Percentiles rank a stretch among this genome's conserved stretches.
These are phyloP conservation scores for Candida tropicalis DNA, from an alignment of 1,139 yeast genomes.

Conservation along the genomic window DNA sequence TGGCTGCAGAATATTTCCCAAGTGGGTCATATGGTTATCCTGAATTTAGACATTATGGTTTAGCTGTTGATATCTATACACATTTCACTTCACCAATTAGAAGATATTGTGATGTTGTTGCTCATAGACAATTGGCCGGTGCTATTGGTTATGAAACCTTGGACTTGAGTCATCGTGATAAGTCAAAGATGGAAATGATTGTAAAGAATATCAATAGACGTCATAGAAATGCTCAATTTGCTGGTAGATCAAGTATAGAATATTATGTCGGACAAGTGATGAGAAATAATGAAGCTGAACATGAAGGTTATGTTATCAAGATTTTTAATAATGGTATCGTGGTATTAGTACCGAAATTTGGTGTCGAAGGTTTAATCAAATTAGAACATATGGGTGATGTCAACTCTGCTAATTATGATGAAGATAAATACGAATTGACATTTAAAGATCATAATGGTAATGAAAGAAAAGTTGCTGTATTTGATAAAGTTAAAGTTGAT, in stretches of 20 bases:
- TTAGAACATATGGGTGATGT: slow-evolving; percentile 73
- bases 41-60: slow-evolving; percentile 96
- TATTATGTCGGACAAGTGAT: slow-evolving; percentile 98
- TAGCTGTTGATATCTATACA: slow-evolving; percentile 96
- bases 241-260: slow-evolving; percentile 97
- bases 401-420: slow-evolving; percentile 68
- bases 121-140: slow-evolving; percentile 95
- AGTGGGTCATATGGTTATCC: slow-evolving; percentile 91
- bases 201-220: slow-evolving; percentile 89
- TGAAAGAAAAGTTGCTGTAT: slow-evolving; percentile 62
- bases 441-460: slow-evolving; percentile 51
- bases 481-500: slow-evolving; percentile 82
- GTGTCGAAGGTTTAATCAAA: slow-evolving; percentile 91
- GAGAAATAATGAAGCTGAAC: slow-evolving; percentile 71
- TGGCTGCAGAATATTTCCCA: slow-evolving; percentile 97
- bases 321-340: slow-evolving; percentile 95
- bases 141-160: slow-evolving; percentile 92
- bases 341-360: slow-evolving; percentile 94
- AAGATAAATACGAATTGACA: slow-evolving; percentile 70
- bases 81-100: slow-evolving; percentile 99
- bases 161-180: slow-evolving; percentile 83
- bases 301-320: slow-evolving; percentile 90
- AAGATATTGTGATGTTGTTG: slow-evolving; percentile 96
- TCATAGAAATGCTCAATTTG: slow-evolving; percentile 98
- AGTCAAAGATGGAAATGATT: slow-evolving; percentile 84